Evolutionary conservation across 768 basidiomycete genomes (phyloP).

Genomic region (Pisolithus albus): DNA sequence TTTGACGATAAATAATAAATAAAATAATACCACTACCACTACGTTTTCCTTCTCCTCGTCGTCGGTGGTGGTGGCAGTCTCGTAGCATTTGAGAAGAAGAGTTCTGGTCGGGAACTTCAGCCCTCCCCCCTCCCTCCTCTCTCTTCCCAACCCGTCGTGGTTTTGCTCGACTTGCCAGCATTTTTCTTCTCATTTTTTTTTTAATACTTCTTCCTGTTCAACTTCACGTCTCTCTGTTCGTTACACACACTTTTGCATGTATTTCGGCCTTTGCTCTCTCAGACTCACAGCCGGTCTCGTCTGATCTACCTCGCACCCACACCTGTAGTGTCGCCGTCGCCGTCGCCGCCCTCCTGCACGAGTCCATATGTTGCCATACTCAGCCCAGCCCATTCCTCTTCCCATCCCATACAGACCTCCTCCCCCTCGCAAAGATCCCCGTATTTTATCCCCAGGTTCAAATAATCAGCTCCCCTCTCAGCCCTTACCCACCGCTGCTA

Average conservation of each 20-base stretch:
- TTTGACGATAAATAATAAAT: too few relatives aligned
- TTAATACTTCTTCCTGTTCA: neutral
- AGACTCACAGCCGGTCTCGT: conserved; percentile 42
- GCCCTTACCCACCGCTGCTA: conserved; percentile 6
- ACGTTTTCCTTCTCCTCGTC: too few relatives aligned
- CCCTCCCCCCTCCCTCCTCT: neutral
- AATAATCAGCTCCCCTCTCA: conserved; percentile 22
- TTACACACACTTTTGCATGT: conserved; percentile 18
- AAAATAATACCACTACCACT: too few relatives aligned
- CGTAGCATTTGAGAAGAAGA: too few relatives aligned
- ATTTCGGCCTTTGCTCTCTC: conserved; percentile 17
- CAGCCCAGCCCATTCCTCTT: conserved; percentile 28
- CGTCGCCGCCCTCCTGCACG: conserved; percentile 20
- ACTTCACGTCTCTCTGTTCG: neutral
- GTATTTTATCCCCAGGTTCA: conserved; percentile 21
- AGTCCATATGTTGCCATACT: conserved; percentile 55
- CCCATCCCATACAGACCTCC: conserved; percentile 25
- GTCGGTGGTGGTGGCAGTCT: too few relatives aligned
- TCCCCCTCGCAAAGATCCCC: conserved; percentile 21
- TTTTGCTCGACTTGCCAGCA: neutral
- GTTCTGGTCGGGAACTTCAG: too few relatives aligned
- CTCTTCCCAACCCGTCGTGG: neutral
- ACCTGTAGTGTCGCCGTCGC: conserved; percentile 8
- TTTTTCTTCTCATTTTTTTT: neutral
- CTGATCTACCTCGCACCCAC: conserved; percentile 30